Evolutionary conservation across 1,139 yeast genomes (phyloP), one percentile per base, ranked within the genome.

Genomic region (Insectozyma bohioensis): DNA sequence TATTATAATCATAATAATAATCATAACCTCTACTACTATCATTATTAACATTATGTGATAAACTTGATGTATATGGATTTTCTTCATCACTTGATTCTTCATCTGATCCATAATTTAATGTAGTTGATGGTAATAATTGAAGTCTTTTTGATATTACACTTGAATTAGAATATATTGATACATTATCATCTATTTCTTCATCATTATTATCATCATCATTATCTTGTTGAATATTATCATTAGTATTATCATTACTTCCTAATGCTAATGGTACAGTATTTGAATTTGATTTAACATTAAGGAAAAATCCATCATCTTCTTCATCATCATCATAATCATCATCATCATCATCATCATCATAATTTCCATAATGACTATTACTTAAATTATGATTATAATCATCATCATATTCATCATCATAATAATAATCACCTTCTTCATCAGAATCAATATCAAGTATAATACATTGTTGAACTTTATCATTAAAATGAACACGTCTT

Each of bases 391-490:
- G 39, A n/a, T 43, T 52, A 31, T 52, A 42, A 20, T 53, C 54
- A 22, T 47, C 48, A 27, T 53, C 54, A 31, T 61, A 67, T 20
- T 64, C 73, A 32, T 67, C 63, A 24, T 58, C 43, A 24, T 49
- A 57, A 20, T 46, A 46, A 29, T 67, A 64, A 23, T 59, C 45
- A 21, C 51, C 59, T 16, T 66, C 73, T 28, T 66, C 62, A 30
- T 62, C 68, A 7, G 60, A 53, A 30, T 45, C 53, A 12, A 58
- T 52, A 41, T 79, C 78, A 12, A 86, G 55, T 0, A 95, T 87
- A 40, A 85, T 78, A 56, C 97, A 90, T 59, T 92, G 97, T 54
- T 85, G 90, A 17, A 92, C 98, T 38, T 88, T 78, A 51, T 87
- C 95, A 52, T 84, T 90, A 61, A 92, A 92, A 59, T 88, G 97